phyloP scores from a whole-genome alignment of 257 asterid genomes.

The Solanum paucissectum region DNA sequence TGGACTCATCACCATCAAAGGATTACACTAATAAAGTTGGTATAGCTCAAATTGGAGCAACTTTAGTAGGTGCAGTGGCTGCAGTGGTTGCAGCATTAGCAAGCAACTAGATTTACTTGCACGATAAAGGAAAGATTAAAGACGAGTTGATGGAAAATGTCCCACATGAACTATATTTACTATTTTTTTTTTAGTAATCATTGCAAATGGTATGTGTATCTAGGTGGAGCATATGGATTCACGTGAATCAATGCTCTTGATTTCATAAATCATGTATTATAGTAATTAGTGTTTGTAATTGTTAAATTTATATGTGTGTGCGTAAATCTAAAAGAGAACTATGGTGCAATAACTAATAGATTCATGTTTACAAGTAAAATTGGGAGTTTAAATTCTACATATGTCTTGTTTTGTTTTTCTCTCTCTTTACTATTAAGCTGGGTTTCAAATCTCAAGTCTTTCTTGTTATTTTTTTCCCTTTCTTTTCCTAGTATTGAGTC shows the following conservation, averaged over 20 bases:
- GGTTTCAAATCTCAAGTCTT: not conserved
- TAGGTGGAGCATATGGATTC: not conserved
- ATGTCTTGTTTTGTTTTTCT: too few relatives aligned
- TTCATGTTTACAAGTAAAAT: not conserved
- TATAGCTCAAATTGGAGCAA: not conserved
- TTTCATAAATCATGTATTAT: not conserved
- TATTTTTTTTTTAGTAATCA: too few relatives aligned
- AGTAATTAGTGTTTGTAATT: not conserved
- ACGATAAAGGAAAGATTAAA: not conserved
- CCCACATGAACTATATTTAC: too few relatives aligned
- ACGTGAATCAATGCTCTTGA: not conserved
- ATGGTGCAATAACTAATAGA: not conserved
- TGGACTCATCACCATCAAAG: not conserved
- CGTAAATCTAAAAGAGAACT: not conserved
- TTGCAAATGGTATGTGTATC: too few relatives aligned
- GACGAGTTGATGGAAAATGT: not conserved
- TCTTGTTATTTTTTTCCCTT: too few relatives aligned
- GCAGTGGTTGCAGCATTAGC: not conserved
- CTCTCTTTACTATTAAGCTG: too few relatives aligned
- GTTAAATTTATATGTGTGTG: not conserved
- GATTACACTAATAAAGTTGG: not conserved
- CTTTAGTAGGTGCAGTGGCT: not conserved
- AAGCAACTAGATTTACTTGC: not conserved
- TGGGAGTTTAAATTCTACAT: not conserved
- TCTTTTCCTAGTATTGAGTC: too few relatives aligned